phyloP scores from a whole-genome alignment of 75 land plant genomes.

The Picea glauca region DNA sequence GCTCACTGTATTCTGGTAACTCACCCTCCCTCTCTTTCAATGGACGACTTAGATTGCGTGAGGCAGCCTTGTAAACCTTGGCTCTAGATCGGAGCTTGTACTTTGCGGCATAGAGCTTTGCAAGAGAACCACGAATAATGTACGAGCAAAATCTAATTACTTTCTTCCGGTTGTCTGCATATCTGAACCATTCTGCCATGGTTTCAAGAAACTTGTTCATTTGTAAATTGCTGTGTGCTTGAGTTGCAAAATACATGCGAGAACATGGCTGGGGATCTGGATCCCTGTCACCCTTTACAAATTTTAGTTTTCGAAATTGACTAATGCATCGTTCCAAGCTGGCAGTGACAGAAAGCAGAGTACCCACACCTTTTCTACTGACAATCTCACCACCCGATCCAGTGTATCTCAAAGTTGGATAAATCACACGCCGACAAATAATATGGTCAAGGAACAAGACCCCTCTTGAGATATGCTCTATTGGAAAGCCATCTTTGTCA shows the following conservation, averaged over 20 bases:
- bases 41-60: conserved; percentile 66
- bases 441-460: conserved; percentile 70
- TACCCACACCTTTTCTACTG: conserved; percentile 62
- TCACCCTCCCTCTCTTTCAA: conserved; percentile 37
- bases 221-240: conserved; percentile 65
- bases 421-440: conserved; percentile 53
- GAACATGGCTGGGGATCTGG: conserved; percentile 77
- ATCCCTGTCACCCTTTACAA: conserved; percentile 67
- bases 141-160: conserved; percentile 70
- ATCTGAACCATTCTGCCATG: conserved; percentile 72
- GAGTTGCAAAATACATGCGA: conserved; percentile 71
- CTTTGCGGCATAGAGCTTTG: conserved; percentile 83
- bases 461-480: conserved; percentile 62
- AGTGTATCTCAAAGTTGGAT: conserved; percentile 55
- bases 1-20: conserved; percentile 60
- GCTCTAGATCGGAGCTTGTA: conserved; percentile 69
- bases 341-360: conserved; percentile 65
- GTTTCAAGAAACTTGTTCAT: conserved; percentile 74
- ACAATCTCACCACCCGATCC: conserved; percentile 50
- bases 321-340: conserved; percentile 47
- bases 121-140: conserved; percentile 56
- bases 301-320: conserved; percentile 38
- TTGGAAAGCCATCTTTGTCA: conserved; percentile 42
- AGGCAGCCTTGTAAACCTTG: conserved; percentile 67
- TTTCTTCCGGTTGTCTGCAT: conserved; percentile 75